Evolutionary conservation across 2,329 filamentous ascomycete genomes (phyloP).

Genomic region (Gliomastix tumulicola): DNA sequence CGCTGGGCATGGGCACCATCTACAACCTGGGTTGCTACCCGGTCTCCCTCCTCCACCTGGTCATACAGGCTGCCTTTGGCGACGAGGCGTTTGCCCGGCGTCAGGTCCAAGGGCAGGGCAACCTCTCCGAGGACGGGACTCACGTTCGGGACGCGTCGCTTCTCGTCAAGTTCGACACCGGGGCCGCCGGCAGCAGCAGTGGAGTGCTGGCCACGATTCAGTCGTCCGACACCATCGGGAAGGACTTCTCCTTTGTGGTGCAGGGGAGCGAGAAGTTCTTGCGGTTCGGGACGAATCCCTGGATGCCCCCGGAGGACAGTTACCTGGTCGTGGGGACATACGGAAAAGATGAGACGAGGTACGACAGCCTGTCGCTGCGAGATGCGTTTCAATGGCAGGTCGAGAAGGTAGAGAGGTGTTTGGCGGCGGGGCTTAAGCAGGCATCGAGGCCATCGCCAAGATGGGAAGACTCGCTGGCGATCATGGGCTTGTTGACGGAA

Average conservation of each 20-base stretch:
- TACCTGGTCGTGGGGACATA: slow-evolving; percentile 14
- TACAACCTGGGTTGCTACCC: slow-evolving; percentile 20
- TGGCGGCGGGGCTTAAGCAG: slow-evolving; percentile 10
- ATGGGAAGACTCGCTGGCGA: slow-evolving; percentile 14
- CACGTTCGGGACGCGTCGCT: slow-evolving; percentile 14
- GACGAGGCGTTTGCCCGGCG: slow-evolving; percentile 9
- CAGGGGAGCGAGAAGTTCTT: slow-evolving; percentile 14
- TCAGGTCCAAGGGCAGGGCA: slow-evolving; percentile 12
- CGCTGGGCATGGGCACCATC: slow-evolving; percentile 17
- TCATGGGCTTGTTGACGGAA: slow-evolving; percentile 15
- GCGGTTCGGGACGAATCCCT: slow-evolving; percentile 16
- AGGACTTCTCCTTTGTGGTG: slow-evolving; percentile 14
- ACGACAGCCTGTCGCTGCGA: slow-evolving; percentile 10
- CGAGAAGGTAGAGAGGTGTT: slow-evolving; percentile 12
- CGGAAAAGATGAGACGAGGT: slow-evolving; percentile 9
- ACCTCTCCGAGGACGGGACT: slow-evolving; percentile 10
- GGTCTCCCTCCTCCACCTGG: slow-evolving; percentile 15
- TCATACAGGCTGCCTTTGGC: slow-evolving; percentile 14
- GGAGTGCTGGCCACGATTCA: slow-evolving; percentile 13
- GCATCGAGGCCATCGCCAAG: slow-evolving; percentile 13
- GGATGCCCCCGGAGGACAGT: slow-evolving; percentile 15
- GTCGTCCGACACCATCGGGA: slow-evolving; percentile 17
- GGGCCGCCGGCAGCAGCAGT: too few species aligned
- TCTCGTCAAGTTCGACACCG: slow-evolving; percentile 12
- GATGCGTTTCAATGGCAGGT: slow-evolving; percentile 17